Base-by-base conservation (phyloP, 257 asterid species). In the Plantago major region DNA sequence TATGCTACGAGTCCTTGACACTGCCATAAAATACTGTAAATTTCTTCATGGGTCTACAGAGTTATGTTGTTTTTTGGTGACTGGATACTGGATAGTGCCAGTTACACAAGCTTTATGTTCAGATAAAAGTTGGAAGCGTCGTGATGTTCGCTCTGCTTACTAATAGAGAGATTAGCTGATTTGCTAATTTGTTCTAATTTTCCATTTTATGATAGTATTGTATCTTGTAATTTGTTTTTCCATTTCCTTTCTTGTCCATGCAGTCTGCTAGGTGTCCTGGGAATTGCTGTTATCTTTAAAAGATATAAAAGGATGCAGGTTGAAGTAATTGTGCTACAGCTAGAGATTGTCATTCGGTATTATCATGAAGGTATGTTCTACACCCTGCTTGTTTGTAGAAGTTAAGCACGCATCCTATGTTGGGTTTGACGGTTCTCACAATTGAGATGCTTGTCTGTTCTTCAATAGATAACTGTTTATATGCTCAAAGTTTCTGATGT, bases 351-450 rank as follows among this genome's bases (percentile, higher is more conserved):
- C 59, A 58, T 52, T 62, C 54, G 60, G 38, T 38, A 17, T 42
- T 51, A 60, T 63, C 56, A n/a, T 38, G 51, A 64, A 70, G 77
- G 77, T 73, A 67, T 59, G 22, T 30, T 28, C 15, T 45, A 22
- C 17, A n/a, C 4, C 43, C 40, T 55, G 42, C 48, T 42, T 61
- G 55, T 65, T 10, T 12, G 22, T 33, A 46, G 15, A 10, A 26
- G 26, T 10, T 28, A 53, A 53, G 16, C 58, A 26, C 26, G 16
- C 18, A n/a, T 48, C 18, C 18, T 30, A 12, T 46, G 3, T 1
- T 46, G 17, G 16, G 9, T 13, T 12, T 14, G 51, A 11, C 12
- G 8, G 40, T 7, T 33, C 40, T 33, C 40, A 33, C 6, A 33
- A 33, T 7, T 33, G 40, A 33, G 40, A 33, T 33, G 3, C 40